Base-by-base conservation (phyloP, 176 grass and related monocot species). In the Triticum turgidum region DNA sequence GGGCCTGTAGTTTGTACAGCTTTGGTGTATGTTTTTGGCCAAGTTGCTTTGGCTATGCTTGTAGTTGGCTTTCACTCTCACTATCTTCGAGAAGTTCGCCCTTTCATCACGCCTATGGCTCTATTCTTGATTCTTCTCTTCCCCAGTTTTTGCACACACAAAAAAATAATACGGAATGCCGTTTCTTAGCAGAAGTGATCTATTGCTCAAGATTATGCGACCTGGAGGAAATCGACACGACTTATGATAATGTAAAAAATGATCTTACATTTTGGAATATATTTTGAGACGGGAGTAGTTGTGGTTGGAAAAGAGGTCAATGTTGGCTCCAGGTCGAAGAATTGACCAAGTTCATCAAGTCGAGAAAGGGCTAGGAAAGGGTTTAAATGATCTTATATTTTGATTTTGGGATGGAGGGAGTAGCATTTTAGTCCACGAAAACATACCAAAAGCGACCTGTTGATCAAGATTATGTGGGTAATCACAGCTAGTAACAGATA, bases 1-100 rank as follows among this genome's bases (percentile, higher is more conserved):
- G 80, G 85, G 70, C 91, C 80, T 79, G 59, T 82, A 78, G 82
- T 74, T 85, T 90, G 79, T 32, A 88, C 81, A 78, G 85, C 33
- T 67, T 58, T 38, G 24, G 42, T 65, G 62, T 66, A 66, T 61
- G 34, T 79, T 72, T n/a, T 84, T 69, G 61, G 47, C 89, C 76
- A 84, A 84, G 76, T 69, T 87, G 38, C 38, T 88, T 88, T 85
- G 69, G 85, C 85, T 69, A 47, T 42, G 66, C 15, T 76, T 67
- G 21, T 76, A 63, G n/a, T 63, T 63, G 38, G 2, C 4, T 69
- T 85, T 81, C 71, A 7, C 42, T 88, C 29, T 21, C 29, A 54
- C 11, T 8, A 11, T 81, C 47, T 52, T 32, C 52, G 10, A n/a
- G 0, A 82, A 70, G 15, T 63, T 83, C 6, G 10, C 33, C 32